These are phyloP conservation scores for Jackrogersella multiformis DNA, from an alignment of 495 filamentous ascomycete species.

Conservation along the genomic window DNA sequence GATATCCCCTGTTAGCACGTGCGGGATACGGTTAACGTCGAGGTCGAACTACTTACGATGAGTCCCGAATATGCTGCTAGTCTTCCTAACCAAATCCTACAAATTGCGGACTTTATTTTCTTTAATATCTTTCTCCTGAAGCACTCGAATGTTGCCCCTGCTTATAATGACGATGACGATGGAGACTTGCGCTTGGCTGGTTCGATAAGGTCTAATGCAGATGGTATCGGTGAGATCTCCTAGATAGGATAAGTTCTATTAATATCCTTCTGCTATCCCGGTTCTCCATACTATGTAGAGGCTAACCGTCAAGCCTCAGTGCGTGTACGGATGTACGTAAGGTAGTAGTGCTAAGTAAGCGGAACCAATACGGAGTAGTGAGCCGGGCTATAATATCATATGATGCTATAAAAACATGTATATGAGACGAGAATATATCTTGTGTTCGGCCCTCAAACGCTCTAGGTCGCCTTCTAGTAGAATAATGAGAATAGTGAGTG, in stretches of 20 bases:
- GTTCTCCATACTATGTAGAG: constrained; percentile 2
- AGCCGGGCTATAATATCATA: constrained; percentile 2
- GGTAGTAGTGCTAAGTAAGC: constrained; percentile 35
- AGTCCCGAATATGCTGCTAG: constrained; percentile 1
- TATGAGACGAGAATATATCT: neutral
- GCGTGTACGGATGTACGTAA: constrained; percentile 10
- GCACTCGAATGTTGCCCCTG: neutral
- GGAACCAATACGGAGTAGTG: constrained; percentile 24
- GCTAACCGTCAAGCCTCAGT: constrained; percentile 9
- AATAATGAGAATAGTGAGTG: too few species aligned
- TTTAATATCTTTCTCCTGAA: neutral
- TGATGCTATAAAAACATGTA: neutral
- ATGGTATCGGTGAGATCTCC: constrained; percentile 12
- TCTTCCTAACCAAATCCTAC: constrained; percentile 12
- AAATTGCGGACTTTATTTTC: neutral
- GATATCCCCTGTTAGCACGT: constrained; percentile 30
- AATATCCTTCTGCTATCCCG: constrained; percentile 18
- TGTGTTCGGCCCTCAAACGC: neutral
- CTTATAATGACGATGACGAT: neutral
- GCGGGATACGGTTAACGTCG: constrained; percentile 9
- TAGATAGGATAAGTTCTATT: constrained; percentile 18
- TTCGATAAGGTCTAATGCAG: constrained; percentile 5
- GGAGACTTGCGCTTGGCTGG: neutral
- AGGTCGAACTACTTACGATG: neutral
- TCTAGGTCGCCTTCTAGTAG: neutral